These are phyloP conservation scores for Xylariales sp. DNA, from an alignment of 2,329 filamentous ascomycete genomes.

Conservation along the genomic window DNA sequence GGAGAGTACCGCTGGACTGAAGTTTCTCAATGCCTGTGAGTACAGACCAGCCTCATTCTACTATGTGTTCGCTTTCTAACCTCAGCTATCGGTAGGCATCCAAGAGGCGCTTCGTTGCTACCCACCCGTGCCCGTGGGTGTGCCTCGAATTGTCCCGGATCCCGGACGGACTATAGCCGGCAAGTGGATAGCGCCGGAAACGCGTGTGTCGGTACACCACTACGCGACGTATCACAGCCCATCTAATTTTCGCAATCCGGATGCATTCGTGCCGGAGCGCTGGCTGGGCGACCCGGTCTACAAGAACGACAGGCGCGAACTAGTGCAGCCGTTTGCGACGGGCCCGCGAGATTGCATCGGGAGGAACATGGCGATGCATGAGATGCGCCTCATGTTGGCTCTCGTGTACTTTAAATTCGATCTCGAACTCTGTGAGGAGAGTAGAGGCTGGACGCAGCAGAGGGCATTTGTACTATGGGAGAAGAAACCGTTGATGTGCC, in stretches of 20 bases:
- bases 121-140: constrained; percentile 38
- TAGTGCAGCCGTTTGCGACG: too few relatives aligned
- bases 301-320: too few relatives aligned
- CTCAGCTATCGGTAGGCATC: constrained; percentile 30
- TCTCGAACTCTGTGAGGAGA: constrained; percentile 21
- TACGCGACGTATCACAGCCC: too few relatives aligned
- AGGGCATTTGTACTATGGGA: constrained; percentile 26
- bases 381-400: constrained; percentile 36
- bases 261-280: too few relatives aligned
- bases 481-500: constrained; percentile 23
- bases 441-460: constrained; percentile 33
- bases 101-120: constrained; percentile 43
- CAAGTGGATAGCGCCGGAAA: constrained; percentile 35
- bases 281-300: too few relatives aligned
- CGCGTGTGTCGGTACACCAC: constrained; percentile 31
- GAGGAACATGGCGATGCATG: constrained; percentile 34
- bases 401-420: constrained; percentile 34
- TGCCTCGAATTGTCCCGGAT: neutral
- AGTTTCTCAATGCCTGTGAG: constrained; percentile 42
- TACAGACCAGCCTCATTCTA: neutral
- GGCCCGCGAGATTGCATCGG: constrained; percentile 34
- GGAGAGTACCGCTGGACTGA: constrained; percentile 15
- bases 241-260: too few relatives aligned
- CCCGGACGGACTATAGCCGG: constrained; percentile 7
- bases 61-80: neutral